Conservation (phyloP, 176 grass and related monocot species). For the Oryza brachyantha region DNA sequence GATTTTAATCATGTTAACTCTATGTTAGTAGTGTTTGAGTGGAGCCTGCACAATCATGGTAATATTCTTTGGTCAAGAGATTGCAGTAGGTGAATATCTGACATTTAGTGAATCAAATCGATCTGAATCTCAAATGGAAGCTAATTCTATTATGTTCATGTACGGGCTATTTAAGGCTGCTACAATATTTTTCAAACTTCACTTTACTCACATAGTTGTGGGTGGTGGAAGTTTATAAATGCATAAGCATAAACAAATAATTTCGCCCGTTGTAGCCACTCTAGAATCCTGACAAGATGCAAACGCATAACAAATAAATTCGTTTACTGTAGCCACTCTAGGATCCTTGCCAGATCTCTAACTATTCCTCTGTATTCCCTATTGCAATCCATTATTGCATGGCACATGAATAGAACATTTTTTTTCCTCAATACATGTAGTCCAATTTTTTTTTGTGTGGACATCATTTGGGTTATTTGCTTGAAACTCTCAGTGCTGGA, state of each 20-base stretch:
- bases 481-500: constrained; percentile 3
- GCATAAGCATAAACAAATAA: too few relatives aligned
- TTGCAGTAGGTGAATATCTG: constrained; percentile 65
- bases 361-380: not conserved
- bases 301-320: not conserved
- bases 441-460: not conserved
- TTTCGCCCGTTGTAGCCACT: not conserved
- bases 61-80: constrained; percentile 91
- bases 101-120: constrained; percentile 19
- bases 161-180: not conserved
- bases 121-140: constrained; percentile 4
- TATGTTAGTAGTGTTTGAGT: constrained; percentile 90
- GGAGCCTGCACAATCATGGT: constrained; percentile 99
- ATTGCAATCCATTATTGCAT: not conserved
- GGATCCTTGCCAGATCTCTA: constrained; percentile 1
- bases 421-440: not conserved
- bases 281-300: not conserved
- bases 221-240: not conserved
- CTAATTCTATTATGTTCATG: not conserved
- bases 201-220: constrained; percentile 1
- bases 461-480: constrained; percentile 6
- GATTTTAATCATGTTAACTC: constrained; percentile 6
- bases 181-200: not conserved
- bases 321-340: not conserved
- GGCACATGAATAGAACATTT: not conserved